phyloP scores from a whole-genome alignment of 345 rosid species.

The Lepidium sativum region DNA sequence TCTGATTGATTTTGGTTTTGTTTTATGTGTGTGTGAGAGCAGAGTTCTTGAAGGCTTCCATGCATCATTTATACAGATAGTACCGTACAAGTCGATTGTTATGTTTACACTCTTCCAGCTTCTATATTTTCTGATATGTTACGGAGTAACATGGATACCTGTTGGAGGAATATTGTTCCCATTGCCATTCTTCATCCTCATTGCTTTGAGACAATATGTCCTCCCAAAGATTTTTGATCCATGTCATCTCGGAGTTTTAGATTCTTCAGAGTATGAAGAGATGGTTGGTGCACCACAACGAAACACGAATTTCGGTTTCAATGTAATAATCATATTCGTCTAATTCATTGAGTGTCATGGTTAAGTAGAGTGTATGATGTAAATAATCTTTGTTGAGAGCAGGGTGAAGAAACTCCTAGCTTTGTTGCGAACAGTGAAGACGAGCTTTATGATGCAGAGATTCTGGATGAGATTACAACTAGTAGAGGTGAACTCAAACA shows the following conservation, averaged over 20 bases:
- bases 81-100: slow-evolving; percentile 56
- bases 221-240: slow-evolving; percentile 57
- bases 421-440: slow-evolving; percentile 32
- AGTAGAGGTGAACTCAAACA: slow-evolving; percentile 67
- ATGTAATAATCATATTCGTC: slow-evolving; percentile 22
- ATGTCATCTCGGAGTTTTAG: slow-evolving; percentile 57
- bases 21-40: slow-evolving; percentile 10
- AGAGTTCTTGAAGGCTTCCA: slow-evolving; percentile 67
- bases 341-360: not conserved
- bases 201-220: slow-evolving; percentile 50
- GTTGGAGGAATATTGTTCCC: slow-evolving; percentile 71
- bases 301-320: slow-evolving; percentile 37
- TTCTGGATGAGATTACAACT: slow-evolving; percentile 73
- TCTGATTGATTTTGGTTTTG: not conserved
- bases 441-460: slow-evolving; percentile 60
- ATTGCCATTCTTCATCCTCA: slow-evolving; percentile 62
- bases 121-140: slow-evolving; percentile 51
- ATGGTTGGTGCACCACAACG: slow-evolving; percentile 44
- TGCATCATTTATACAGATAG: slow-evolving; percentile 65
- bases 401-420: slow-evolving; percentile 21
- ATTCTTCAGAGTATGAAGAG: slow-evolving; percentile 74
- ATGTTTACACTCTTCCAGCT: slow-evolving; percentile 61
- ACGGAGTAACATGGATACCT: slow-evolving; percentile 80
- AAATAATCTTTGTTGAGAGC: not conserved
- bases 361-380: not conserved